Percentiles rank a stretch among this genome's conserved stretches.
Conservation (phyloP, 768 basidiomycete species). For the Cystobasidium onofrii region DNA sequence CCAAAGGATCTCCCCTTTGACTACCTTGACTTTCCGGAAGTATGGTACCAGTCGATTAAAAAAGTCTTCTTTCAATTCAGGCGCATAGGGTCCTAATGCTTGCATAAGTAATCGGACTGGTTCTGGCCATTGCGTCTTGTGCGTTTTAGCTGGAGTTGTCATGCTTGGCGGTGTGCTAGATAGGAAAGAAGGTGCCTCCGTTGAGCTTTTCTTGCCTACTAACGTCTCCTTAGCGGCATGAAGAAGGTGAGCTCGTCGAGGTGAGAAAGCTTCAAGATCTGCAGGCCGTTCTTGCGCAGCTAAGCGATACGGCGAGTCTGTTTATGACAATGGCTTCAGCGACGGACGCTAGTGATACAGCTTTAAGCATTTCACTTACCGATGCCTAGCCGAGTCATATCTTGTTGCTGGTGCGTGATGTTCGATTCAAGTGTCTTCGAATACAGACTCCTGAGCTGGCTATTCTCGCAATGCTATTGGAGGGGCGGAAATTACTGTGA, state of each 20-base stretch:
- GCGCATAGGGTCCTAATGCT: constrained; percentile 68
- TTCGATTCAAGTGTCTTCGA: constrained; percentile 37
- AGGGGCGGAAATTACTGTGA: neutral
- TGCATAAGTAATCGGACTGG: constrained; percentile 41
- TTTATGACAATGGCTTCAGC: neutral
- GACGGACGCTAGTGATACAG: neutral
- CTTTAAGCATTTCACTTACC: neutral
- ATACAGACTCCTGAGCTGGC: constrained; percentile 40
- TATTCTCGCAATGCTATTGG: constrained; percentile 42
- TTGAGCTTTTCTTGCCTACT: neutral
- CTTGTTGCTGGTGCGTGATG: neutral
- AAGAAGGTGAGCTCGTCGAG: constrained; percentile 36
- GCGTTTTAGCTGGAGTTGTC: constrained; percentile 48
- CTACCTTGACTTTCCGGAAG: constrained; percentile 58
- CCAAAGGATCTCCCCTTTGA: constrained; percentile 63
- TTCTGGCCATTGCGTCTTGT: constrained; percentile 44
- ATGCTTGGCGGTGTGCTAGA: constrained; percentile 25
- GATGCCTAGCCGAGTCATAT: neutral
- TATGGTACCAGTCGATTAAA: constrained; percentile 63
- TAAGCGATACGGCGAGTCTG: neutral
- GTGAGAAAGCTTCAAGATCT: constrained; percentile 38
- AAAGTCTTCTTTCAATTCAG: constrained; percentile 51
- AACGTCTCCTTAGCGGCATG: constrained; percentile 38
- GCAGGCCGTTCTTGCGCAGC: constrained; percentile 34
- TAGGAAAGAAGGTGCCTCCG: neutral